phyloP scores from a whole-genome alignment of 768 basidiomycete species.

The Termitomyces sp. region DNA sequence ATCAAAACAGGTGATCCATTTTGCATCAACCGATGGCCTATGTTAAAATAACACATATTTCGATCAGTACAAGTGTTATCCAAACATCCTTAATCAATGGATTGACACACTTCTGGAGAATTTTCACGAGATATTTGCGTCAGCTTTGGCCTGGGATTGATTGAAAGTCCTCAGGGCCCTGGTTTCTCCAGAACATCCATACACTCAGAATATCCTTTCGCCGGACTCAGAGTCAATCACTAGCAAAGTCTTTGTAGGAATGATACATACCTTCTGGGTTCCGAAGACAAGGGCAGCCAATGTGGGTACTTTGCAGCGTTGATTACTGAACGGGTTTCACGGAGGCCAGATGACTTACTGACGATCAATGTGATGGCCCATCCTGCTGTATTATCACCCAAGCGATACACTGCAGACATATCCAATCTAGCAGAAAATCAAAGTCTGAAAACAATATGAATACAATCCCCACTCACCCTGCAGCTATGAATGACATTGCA shows the following conservation, averaged over 20 bases:
- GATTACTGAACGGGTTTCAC: neutral
- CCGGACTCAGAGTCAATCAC: neutral
- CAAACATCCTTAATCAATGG: neutral
- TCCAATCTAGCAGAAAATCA: neutral
- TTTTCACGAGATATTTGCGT: neutral
- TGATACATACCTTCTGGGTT: neutral
- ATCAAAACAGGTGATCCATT: neutral
- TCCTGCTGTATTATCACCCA: neutral
- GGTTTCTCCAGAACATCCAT: neutral
- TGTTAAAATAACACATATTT: neutral
- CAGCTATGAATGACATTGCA: neutral
- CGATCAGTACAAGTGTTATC: neutral
- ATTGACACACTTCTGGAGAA: neutral
- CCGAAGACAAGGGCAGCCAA: neutral
- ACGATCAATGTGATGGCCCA: conserved; percentile 13
- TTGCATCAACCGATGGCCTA: too few species aligned
- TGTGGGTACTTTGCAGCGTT: neutral
- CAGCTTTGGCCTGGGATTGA: too few species aligned
- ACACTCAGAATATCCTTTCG: neutral
- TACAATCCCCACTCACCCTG: neutral
- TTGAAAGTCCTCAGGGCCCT: neutral
- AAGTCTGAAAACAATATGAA: neutral
- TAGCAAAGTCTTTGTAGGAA: neutral
- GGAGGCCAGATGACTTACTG: neutral
- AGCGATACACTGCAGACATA: neutral